A percentile compares a stretch with the other conserved stretches of the same genome.
Evolutionary conservation across 176 grass and related monocot genomes (phyloP).

Genomic region (Musa schizocarpa): DNA sequence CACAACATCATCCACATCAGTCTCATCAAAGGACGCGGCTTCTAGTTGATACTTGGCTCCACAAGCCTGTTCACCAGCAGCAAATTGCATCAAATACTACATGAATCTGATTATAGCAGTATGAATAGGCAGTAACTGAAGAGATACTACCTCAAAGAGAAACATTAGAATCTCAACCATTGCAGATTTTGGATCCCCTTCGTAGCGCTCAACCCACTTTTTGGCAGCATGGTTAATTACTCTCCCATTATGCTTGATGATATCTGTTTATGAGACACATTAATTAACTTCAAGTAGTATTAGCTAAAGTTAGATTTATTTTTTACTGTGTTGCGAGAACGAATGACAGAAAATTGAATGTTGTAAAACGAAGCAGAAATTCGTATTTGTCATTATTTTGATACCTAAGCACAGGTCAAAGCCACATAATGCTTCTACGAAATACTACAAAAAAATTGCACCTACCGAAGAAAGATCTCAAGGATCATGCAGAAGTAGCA

Average conservation of each 20-base stretch:
- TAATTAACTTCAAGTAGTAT: background rate
- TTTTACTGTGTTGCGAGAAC: too few relatives aligned
- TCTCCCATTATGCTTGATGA: constrained; percentile 73
- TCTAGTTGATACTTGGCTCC: constrained; percentile 71
- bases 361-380: too few relatives aligned
- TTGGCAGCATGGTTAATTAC: constrained; percentile 72
- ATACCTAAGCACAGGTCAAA: background rate
- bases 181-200: constrained; percentile 52
- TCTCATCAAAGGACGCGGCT: constrained; percentile 53
- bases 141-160: constrained; percentile 71
- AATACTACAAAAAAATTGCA: background rate
- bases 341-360: too few relatives aligned
- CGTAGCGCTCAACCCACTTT: constrained; percentile 75
- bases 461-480: background rate
- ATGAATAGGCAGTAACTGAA: background rate
- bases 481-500: background rate
- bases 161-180: constrained; percentile 70
- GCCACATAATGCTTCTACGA: background rate
- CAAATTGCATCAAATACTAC: constrained; percentile 16
- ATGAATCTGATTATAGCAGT: constrained; percentile 12
- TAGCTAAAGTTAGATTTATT: background rate
- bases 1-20: constrained; percentile 71
- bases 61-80: constrained; percentile 51
- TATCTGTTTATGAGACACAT: constrained; percentile 36
- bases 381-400: background rate